Evolutionary conservation across 192 early-diverging fungal species (phyloP).

Genomic region (Coemansia sp.): DNA sequence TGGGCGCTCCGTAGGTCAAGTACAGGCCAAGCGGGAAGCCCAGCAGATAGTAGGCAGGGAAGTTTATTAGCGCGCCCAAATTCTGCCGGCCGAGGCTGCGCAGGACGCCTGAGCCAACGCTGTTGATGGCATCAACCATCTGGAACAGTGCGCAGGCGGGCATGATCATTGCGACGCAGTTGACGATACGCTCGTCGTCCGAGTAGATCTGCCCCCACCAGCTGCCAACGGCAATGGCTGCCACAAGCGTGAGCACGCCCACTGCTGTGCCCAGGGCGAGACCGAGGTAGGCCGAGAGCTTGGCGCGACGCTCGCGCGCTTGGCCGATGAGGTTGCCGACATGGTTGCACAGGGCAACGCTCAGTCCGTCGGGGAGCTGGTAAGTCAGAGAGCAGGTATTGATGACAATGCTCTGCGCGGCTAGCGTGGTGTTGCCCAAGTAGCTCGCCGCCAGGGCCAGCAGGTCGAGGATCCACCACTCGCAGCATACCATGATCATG

Average conservation of each 20-base stretch:
- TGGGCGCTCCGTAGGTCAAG: constrained; percentile 53
- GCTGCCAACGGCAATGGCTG: constrained; percentile 29
- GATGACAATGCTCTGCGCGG: constrained; percentile 63
- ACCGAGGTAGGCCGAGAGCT: constrained; percentile 42
- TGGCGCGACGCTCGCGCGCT: constrained; percentile 42
- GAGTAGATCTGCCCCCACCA: constrained; percentile 67
- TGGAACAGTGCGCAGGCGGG: constrained; percentile 83
- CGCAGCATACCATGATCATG: constrained; percentile 75
- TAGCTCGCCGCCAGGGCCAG: constrained; percentile 59
- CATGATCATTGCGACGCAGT: constrained; percentile 72
- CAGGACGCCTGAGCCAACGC: constrained; percentile 63
- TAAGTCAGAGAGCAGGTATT: constrained; percentile 61
- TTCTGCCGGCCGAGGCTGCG: constrained; percentile 62
- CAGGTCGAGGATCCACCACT: constrained; percentile 65
- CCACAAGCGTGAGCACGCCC: constrained; percentile 27
- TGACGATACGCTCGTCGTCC: constrained; percentile 69
- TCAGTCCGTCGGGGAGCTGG: constrained; percentile 61
- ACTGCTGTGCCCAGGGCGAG: constrained; percentile 20
- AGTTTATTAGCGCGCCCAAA: constrained; percentile 60
- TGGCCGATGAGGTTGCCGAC: constrained; percentile 62
- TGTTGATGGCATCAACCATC: constrained; percentile 63
- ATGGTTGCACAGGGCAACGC: constrained; percentile 60
- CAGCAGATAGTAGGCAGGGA: constrained; percentile 61
- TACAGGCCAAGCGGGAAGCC: constrained; percentile 64
- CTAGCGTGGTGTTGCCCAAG: constrained; percentile 62